Evolutionary conservation across 176 grass and related monocot species (phyloP), one percentile per base, ranked within the genome.

Genomic region (Aegilops tauschii): DNA sequence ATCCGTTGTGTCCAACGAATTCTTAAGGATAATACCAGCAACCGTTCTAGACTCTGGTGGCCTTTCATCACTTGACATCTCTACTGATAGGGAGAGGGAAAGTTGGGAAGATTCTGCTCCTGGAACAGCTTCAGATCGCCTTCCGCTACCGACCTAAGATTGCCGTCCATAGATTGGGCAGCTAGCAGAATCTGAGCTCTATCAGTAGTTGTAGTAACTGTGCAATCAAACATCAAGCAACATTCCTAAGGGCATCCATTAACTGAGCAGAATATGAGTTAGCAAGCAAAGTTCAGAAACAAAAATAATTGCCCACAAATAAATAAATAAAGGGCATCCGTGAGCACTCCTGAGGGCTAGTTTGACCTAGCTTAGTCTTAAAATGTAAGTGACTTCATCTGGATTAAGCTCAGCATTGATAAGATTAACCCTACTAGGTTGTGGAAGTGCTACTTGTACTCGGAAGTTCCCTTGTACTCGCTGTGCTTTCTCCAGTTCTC

Each of bases 21-120:
- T 93, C 78, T 96, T 92, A 17, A 96, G 87, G 23, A 96, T 86
- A 84, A 96, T 90, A 30, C 91, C 94, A 78, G 91, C 94, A 86
- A 96, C 91, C 35, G 82, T 89, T 88, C 95, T 89, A 54, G 92
- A 94, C 69, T 94, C 86, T 0, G 87, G 90, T 75, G 82, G 92
- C 50, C 87, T 94, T 59, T 86, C 86, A 70, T 97, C 89, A 54
- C 85, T 84, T 8, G 92, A 93, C 50, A 97, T 85, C 39, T 97
- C 95, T 78, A 65, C 23, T 23, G 95, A 94, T 69, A 97, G 78
- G 49, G 92, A 92, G 3, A 94, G 92, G 16, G 84, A 80, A 94
- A 97, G 27, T 93, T 89, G 23, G 95, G 86, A 75, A 92, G 90
- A 89, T 93, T 91, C 76, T 94, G 90, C 80, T 94, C 88, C 85